These are phyloP conservation scores for Pisolithus sp. DNA, from an alignment of 768 basidiomycete genomes.

Conservation along the genomic window DNA sequence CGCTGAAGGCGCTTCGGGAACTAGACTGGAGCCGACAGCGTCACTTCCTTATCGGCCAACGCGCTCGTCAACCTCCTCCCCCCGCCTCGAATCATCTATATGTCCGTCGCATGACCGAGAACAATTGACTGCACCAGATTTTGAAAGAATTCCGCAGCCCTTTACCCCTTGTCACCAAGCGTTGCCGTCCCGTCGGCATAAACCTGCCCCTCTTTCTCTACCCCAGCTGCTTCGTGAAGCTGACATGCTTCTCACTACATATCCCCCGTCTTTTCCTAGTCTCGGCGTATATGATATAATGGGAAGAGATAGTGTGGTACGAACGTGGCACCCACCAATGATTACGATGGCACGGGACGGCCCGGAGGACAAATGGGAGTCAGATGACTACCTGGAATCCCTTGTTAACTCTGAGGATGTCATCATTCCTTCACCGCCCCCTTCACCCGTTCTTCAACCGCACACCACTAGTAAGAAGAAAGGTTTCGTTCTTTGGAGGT, in stretches of 20 bases:
- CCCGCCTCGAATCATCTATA: no score
- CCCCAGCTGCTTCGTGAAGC: constrained; percentile 48
- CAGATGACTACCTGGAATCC: constrained; percentile 23
- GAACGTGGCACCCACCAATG: constrained; percentile 51
- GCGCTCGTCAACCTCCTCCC: no score
- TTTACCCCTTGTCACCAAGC: constrained; percentile 1
- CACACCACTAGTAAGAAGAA: constrained; percentile 17
- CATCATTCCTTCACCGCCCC: constrained; percentile 21
- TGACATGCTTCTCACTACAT: constrained; percentile 50
- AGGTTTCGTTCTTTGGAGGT: constrained; percentile 4
- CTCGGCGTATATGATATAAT: constrained; percentile 54
- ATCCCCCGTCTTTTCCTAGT: constrained; percentile 54
- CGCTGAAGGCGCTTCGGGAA: no score
- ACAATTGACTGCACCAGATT: neutral
- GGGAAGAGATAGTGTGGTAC: constrained; percentile 72
- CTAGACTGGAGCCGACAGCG: no score
- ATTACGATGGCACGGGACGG: constrained; percentile 12
- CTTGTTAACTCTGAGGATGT: constrained; percentile 17
- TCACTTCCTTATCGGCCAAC: no score
- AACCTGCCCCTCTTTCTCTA: constrained; percentile 33
- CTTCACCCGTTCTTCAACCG: constrained; percentile 11
- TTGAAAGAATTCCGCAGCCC: constrained; percentile 5
- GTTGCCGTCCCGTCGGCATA: constrained; percentile 10
- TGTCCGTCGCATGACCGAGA: no score
- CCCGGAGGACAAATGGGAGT: constrained; percentile 20